Percentiles rank a stretch among this genome's conserved stretches.
phyloP scores from a whole-genome alignment of 345 rosid genomes.

The Syzygium jambos region DNA sequence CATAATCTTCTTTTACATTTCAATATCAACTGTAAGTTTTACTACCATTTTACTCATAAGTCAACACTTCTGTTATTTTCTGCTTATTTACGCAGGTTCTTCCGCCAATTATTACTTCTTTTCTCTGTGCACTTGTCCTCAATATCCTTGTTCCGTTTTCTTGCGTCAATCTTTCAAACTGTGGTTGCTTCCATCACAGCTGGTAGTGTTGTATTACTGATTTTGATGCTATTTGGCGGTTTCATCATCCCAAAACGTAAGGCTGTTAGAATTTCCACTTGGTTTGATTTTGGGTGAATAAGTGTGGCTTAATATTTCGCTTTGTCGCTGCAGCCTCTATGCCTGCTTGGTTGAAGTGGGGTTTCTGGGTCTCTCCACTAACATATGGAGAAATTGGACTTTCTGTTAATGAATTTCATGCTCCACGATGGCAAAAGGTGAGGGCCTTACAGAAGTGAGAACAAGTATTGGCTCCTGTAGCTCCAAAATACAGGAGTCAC shows the following conservation, averaged over 20 bases:
- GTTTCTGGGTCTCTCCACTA: constrained; percentile 64
- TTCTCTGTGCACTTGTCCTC: constrained; percentile 54
- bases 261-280: not conserved
- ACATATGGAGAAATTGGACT: constrained; percentile 67
- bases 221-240: constrained; percentile 46
- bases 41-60: not conserved
- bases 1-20: not conserved
- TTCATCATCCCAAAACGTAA: constrained; percentile 54
- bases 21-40: not conserved
- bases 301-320: not conserved
- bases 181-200: constrained; percentile 33
- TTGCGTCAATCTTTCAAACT: constrained; percentile 57
- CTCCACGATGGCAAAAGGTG: constrained; percentile 74
- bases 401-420: constrained; percentile 56
- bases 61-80: not conserved
- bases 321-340: constrained; percentile 41
- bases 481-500: not conserved
- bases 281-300: not conserved
- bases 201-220: constrained; percentile 34
- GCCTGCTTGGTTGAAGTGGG: constrained; percentile 77
- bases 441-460: not conserved
- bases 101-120: constrained; percentile 48
- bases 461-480: not conserved
- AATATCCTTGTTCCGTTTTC: constrained; percentile 58
- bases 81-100: constrained; percentile 36